Conservation (phyloP, 2,329 filamentous ascomycete genomes). For the Boeremia exigua region DNA sequence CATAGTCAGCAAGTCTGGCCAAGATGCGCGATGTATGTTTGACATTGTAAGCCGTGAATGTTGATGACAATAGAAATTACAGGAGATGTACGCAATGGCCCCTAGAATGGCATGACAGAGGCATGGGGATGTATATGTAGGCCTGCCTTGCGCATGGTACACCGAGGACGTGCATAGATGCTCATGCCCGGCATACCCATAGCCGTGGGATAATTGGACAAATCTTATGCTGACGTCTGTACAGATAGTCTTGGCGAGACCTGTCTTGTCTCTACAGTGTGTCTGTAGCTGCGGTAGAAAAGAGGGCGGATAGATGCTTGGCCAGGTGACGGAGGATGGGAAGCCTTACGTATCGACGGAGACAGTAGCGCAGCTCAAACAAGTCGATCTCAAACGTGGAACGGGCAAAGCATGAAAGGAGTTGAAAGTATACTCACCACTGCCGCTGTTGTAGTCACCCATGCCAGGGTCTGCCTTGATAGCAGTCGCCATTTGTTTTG, state of each 20-base stretch:
- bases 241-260: constrained; percentile 38
- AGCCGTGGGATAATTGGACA: constrained; percentile 33
- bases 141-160: constrained; percentile 20
- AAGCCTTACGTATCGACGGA: constrained; percentile 7
- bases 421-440: constrained; percentile 35
- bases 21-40: constrained; percentile 39
- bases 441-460: constrained; percentile 43
- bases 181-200: constrained; percentile 31
- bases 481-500: constrained; percentile 41
- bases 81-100: constrained; percentile 33
- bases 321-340: constrained; percentile 26
- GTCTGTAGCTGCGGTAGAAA: constrained; percentile 18
- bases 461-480: constrained; percentile 43
- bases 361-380: constrained; percentile 39
- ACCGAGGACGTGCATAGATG: constrained; percentile 27
- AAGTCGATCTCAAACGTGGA: constrained; percentile 38
- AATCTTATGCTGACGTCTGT: constrained; percentile 33
- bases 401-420: constrained; percentile 31
- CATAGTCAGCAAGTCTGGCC: constrained; percentile 45
- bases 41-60: constrained; percentile 15
- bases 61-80: constrained; percentile 37
- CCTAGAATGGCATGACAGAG: constrained; percentile 32
- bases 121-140: constrained; percentile 45
- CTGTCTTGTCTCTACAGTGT: constrained; percentile 37
- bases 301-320: constrained; percentile 18